Base-by-base conservation (phyloP, 2,329 filamentous ascomycete species). In the Gaeumannomyces tritici region DNA sequence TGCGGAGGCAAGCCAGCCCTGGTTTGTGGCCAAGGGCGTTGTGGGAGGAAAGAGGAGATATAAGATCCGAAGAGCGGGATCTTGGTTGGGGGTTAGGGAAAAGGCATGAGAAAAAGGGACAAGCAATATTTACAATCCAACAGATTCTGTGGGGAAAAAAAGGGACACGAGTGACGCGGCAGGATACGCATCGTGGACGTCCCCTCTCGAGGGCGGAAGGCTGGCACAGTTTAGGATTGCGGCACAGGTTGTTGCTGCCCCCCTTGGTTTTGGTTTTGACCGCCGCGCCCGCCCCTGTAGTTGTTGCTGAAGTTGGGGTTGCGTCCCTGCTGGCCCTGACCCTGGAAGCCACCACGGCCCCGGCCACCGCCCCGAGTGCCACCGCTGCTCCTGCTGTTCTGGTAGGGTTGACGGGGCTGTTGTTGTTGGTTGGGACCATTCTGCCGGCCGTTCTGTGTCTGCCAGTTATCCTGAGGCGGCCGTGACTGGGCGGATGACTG, bases 271-370 rank as follows among this genome's bases (percentile, higher is more conserved):
- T 47, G 54, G 61, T 54, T 51, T 55, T 47, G 31, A 29, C 61
- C 29, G 18, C 61, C 42, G 13, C 61, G 57, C n/a, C 61, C 57
- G 24, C 61, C 61, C 35, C 56, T 51, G 47, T 62, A 62, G 56
- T 62, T 56, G 51, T 55, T 35, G 55, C 24, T 61, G 33, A 56
- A 55, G 54, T 55, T 35, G 8, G 35, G 24, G n/a, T 59, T 42
- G 28, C 58, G 71, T 35, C 67, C 66, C 63, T 73, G 70, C 59
- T 76, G 74, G 26, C 74, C 73, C 63, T 76, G 64, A 28, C 65
- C 64, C n/a, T 65, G 65, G 62, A 66, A 67, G 28, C 67, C 66
- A 55, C 72, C 71, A 15, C 71, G 66, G 42, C 64, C 64, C 33
- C 66, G 62, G 11, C 65, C 65, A 59, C 64, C 71, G 28, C 70